These are phyloP conservation scores for Lactuca sativa DNA, from an alignment of 129 eudicot genomes.

Conservation along the genomic window DNA sequence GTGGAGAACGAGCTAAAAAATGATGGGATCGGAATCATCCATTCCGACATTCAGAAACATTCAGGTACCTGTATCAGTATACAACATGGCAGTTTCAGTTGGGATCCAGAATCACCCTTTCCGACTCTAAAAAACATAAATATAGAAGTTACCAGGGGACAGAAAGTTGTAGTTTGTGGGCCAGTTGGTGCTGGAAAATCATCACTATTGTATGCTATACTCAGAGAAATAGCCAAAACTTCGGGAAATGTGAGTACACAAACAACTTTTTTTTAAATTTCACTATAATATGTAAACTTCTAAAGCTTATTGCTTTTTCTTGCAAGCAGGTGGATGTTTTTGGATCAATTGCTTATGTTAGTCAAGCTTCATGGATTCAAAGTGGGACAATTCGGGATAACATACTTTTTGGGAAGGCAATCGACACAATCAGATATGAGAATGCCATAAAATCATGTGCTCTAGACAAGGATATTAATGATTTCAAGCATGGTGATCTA, in stretches of 20 bases:
- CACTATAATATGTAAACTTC: not conserved
- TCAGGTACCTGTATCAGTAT: slow-evolving; percentile 31
- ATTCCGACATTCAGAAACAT: not conserved
- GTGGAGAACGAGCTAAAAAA: slow-evolving; percentile 53
- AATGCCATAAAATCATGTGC: slow-evolving; percentile 55
- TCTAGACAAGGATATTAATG: slow-evolving; percentile 61
- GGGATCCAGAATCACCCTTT: slow-evolving; percentile 50
- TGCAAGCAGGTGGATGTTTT: slow-evolving; percentile 42
- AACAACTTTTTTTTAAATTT: not conserved
- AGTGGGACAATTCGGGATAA: slow-evolving; percentile 70
- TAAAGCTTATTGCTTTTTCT: slow-evolving; percentile 11
- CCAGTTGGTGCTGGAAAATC: slow-evolving; percentile 83
- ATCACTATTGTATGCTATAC: slow-evolving; percentile 48
- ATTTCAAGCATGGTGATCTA: slow-evolving; percentile 58
- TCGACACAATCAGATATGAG: slow-evolving; percentile 49
- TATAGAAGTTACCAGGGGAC: slow-evolving; percentile 37
- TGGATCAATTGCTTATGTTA: slow-evolving; percentile 72
- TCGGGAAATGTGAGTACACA: slow-evolving; percentile 54
- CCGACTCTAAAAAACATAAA: slow-evolving; percentile 37
- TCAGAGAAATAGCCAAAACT: slow-evolving; percentile 51
- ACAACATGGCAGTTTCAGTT: slow-evolving; percentile 48
- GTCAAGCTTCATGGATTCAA: slow-evolving; percentile 73
- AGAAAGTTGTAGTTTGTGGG: slow-evolving; percentile 61
- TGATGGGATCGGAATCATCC: slow-evolving; percentile 10
- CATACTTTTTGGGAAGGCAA: slow-evolving; percentile 65